Evolutionary conservation across 441 rosid genomes (phyloP).

Genomic region (Francoa sonchifolia): DNA sequence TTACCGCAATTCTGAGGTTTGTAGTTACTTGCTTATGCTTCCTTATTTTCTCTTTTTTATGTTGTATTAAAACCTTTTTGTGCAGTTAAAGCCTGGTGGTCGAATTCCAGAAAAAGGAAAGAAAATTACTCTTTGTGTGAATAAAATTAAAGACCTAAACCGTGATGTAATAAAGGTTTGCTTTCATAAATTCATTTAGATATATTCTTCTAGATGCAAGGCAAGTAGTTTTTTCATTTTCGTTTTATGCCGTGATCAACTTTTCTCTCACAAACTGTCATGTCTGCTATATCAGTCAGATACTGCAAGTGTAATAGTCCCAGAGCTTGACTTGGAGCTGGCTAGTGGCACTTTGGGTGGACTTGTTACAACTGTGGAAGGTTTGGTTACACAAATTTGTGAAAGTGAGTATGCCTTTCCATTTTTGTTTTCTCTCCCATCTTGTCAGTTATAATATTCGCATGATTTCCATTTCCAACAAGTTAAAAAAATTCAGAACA

Average conservation of each 20-base stretch:
- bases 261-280: not conserved
- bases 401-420: conserved; percentile 54
- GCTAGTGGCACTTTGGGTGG: conserved; percentile 90
- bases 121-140: conserved; percentile 47
- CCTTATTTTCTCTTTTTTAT: conserved; percentile 3
- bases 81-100: conserved; percentile 90
- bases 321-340: conserved; percentile 88
- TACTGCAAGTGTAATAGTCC: conserved; percentile 67
- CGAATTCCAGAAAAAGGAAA: conserved; percentile 78
- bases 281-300: conserved; percentile 50
- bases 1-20: conserved; percentile 91
- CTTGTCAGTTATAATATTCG: not conserved
- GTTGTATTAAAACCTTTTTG: conserved; percentile 7
- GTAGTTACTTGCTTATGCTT: conserved; percentile 12
- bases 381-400: conserved; percentile 82
- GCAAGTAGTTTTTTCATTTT: not conserved
- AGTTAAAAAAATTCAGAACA: not conserved
- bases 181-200: not conserved
- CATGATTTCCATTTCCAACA: not conserved
- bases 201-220: conserved; percentile 1
- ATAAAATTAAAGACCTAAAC: conserved; percentile 52
- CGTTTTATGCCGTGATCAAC: not conserved
- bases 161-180: conserved; percentile 92
- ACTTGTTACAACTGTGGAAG: conserved; percentile 87
- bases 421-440: conserved; percentile 3